Evolutionary conservation across 352 stramenopile species (phyloP).

Genomic region (Phytophthora ohioensis): DNA sequence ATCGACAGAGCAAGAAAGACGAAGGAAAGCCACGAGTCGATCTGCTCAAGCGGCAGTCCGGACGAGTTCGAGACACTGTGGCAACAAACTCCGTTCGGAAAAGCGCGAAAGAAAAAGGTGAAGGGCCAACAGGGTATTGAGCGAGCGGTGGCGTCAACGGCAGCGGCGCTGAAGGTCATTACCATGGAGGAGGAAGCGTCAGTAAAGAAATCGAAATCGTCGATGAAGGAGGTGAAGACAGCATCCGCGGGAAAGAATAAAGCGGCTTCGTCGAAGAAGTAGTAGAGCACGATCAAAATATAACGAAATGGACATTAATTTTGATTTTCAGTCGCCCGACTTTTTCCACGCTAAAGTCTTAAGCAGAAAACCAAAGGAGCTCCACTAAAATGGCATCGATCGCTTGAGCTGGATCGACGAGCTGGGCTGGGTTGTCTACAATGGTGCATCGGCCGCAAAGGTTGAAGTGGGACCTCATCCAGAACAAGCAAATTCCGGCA

Average conservation of each 20-base stretch:
- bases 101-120: conserved; percentile 44
- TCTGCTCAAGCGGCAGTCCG: conserved; percentile 42
- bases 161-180: not conserved
- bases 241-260: not conserved
- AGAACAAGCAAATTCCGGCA: too few relatives aligned
- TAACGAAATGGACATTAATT: too few relatives aligned
- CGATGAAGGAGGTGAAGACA: not conserved
- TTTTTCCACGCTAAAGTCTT: too few relatives aligned
- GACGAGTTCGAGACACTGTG: conserved; percentile 67
- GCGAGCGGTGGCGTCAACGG: not conserved
- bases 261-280: too few relatives aligned
- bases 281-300: too few relatives aligned
- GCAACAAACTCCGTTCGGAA: conserved; percentile 58
- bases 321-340: too few relatives aligned
- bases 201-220: not conserved
- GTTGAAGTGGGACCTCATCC: too few relatives aligned
- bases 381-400: too few relatives aligned
- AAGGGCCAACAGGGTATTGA: conserved; percentile 9
- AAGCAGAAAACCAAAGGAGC: too few relatives aligned
- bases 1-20: conserved; percentile 38
- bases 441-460: too few relatives aligned
- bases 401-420: too few relatives aligned
- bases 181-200: not conserved
- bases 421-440: too few relatives aligned
- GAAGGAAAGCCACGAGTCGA: conserved; percentile 42